phyloP scores from a whole-genome alignment of 2,329 filamentous ascomycete genomes.

The Zopfia rhizophila region DNA sequence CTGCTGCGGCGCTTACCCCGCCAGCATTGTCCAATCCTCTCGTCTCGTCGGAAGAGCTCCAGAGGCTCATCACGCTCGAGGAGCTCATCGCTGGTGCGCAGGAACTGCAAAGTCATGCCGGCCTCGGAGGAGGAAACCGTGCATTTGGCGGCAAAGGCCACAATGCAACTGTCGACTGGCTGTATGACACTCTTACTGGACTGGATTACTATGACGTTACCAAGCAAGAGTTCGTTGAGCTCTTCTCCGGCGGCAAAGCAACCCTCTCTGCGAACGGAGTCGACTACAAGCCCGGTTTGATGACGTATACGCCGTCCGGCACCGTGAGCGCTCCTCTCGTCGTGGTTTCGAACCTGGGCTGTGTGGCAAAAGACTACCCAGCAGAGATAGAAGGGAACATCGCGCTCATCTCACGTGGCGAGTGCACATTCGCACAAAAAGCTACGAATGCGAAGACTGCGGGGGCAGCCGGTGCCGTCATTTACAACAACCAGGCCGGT shows the following conservation, averaged over 20 bases:
- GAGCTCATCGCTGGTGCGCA: conserved; percentile 45
- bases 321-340: conserved; percentile 67
- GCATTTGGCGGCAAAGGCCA: conserved; percentile 48
- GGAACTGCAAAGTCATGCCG: conserved; percentile 44
- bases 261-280: conserved; percentile 36
- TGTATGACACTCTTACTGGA: conserved; percentile 42
- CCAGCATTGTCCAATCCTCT: conserved; percentile 27
- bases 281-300: conserved; percentile 37
- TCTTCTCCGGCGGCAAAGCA: conserved; percentile 44
- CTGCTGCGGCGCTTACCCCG: conserved; percentile 24
- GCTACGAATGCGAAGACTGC: conserved; percentile 72
- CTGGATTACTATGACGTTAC: conserved; percentile 47
- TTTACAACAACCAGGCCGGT: conserved; percentile 76
- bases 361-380: conserved; percentile 69
- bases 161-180: conserved; percentile 46
- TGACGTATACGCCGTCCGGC: conserved; percentile 72
- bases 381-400: conserved; percentile 68
- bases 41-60: conserved; percentile 33
- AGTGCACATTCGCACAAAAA: conserved; percentile 75
- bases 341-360: conserved; percentile 72
- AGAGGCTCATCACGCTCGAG: conserved; percentile 43
- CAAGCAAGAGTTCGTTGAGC: conserved; percentile 48
- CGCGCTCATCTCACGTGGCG: conserved; percentile 74
- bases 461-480: conserved; percentile 73
- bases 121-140: conserved; percentile 46